Evolutionary conservation across 2,329 filamentous ascomycete species (phyloP), one percentile per base, ranked within the genome.

Genomic region (Aspergillus quadrilineatus): DNA sequence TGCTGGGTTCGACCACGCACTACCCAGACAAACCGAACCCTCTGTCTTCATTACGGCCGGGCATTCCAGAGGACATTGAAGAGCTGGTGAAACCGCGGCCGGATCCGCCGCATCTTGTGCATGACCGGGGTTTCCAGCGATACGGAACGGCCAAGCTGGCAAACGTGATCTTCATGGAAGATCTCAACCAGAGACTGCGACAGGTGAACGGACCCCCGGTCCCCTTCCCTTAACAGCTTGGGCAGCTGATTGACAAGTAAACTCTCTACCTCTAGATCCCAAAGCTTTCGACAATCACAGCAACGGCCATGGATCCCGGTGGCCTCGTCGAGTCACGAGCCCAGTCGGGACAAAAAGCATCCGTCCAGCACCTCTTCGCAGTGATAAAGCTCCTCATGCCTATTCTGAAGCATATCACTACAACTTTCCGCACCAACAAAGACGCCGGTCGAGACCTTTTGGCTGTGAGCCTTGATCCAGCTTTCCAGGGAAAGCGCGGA

Each of bases 101-200:
- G 3, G 73, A 76, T 56, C 56, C 58, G 1, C 39, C 53, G 2
- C 53, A 52, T 0, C 71, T 79, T 15, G 67, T 71, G 22, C 59
- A 70, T 22, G 77, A 73, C 3, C 64, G 67, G 4, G 77, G 78
- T 3, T 79, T 78, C 32, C 70, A 76, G 52, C 65, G 75, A 52
- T 81, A 80, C 60, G 77, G 69, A 2, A 72, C 71, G 26, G 73
- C 75, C 0, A 81, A 80, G 60, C 60, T 76, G 12, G 76, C 71
- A 3, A 64, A 73, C 10, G 63, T 77, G 4, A 76, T 74, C 63
- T 74, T 73, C 59, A 73, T 70, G 58, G 73, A 78, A 55, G 73
- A 73, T 29, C 58, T 80, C 15, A 78, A 77, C 49, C 63, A 64
- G 32, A 54, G 65, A 4, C 53, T 75, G 17, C 52, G 70, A 51